These are phyloP conservation scores for Aspergillus thermomutatus DNA, from an alignment of 2,329 filamentous ascomycete species.

Conservation along the genomic window DNA sequence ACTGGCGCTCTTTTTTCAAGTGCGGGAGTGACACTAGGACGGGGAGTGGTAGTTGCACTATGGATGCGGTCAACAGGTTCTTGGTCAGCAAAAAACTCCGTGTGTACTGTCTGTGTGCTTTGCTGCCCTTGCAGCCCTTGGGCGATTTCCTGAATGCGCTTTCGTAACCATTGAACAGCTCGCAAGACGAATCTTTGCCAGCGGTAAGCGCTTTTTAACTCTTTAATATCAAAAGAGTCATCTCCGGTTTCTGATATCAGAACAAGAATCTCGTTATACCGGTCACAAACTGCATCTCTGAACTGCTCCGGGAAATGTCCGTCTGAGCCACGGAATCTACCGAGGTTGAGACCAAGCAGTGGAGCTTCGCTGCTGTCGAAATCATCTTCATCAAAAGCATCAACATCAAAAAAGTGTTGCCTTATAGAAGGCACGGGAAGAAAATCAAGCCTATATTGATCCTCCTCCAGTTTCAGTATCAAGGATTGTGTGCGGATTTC, in stretches of 20 bases:
- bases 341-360: constrained; percentile 28
- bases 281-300: constrained; percentile 32
- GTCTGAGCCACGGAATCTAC: constrained; percentile 37
- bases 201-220: constrained; percentile 45
- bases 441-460: constrained; percentile 29
- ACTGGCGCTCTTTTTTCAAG: background rate
- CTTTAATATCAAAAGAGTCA: constrained; percentile 41
- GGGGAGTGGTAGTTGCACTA: background rate
- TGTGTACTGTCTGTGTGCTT: constrained; percentile 34
- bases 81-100: constrained; percentile 20
- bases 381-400: constrained; percentile 15
- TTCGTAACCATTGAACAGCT: constrained; percentile 46
- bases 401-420: constrained; percentile 39
- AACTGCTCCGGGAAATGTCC: constrained; percentile 36
- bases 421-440: constrained; percentile 40
- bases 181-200: constrained; percentile 49
- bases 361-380: constrained; percentile 2
- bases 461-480: constrained; percentile 42
- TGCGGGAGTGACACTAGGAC: background rate
- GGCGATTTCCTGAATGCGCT: constrained; percentile 45
- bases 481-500: constrained; percentile 55
- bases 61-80: background rate
- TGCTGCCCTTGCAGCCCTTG: constrained; percentile 41
- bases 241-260: constrained; percentile 33
- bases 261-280: constrained; percentile 36